phyloP scores from a whole-genome alignment of 441 rosid genomes.

The Eutrema salsugineum region DNA sequence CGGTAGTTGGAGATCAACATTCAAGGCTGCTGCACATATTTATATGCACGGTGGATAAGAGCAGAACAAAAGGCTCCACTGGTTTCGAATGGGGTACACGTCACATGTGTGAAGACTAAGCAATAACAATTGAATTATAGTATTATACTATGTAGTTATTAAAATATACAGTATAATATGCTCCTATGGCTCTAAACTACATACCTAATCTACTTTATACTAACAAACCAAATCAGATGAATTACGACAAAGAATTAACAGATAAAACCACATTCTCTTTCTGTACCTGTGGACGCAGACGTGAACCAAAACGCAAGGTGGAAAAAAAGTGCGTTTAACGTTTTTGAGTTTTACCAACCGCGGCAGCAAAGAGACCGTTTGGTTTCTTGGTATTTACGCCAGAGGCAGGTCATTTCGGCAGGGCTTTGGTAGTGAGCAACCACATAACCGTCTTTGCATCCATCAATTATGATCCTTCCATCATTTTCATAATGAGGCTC shows the following conservation, averaged over 20 bases:
- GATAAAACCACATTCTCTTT: background rate
- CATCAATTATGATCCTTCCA: conserved; percentile 58
- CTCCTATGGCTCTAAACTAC: background rate
- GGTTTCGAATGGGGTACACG: background rate
- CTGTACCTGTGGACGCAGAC: conserved; percentile 9
- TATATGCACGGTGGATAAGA: background rate
- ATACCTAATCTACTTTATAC: background rate
- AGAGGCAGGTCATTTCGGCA: conserved; percentile 83
- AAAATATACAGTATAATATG: too few species aligned
- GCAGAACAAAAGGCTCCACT: background rate
- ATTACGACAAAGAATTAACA: background rate
- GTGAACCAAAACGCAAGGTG: background rate
- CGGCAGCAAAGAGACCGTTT: conserved; percentile 75
- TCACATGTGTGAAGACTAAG: background rate
- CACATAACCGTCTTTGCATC: conserved; percentile 83
- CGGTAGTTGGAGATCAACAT: too few species aligned
- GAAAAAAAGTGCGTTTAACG: background rate
- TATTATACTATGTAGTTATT: too few species aligned
- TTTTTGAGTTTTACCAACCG: conserved; percentile 35
- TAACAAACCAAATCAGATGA: conserved; percentile 5
- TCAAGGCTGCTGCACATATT: background rate
- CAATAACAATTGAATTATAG: too few species aligned
- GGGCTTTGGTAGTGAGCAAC: conserved; percentile 97
- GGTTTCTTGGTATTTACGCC: conserved; percentile 85
- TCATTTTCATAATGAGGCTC: conserved; percentile 66